Conservation (phyloP, 1,284 basidiomycete genomes). For the Leccinum proximum region DNA sequence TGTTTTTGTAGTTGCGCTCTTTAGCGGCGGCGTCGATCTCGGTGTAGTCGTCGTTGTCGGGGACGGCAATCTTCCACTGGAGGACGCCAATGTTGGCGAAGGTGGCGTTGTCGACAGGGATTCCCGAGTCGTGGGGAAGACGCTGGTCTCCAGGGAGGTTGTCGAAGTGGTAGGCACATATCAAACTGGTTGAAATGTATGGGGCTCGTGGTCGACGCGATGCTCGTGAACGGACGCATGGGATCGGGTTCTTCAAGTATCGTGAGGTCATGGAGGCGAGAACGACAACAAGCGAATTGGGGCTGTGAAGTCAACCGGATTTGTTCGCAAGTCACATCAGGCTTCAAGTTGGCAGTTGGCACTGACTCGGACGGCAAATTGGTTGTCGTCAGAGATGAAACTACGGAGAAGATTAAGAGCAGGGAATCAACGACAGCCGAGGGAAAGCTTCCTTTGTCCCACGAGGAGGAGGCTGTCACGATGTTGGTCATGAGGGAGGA, state of each 20-base stretch:
- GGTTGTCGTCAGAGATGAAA: neutral
- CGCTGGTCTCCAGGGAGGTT: constrained; percentile 75
- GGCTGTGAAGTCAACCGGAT: constrained; percentile 23
- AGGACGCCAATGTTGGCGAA: constrained; percentile 60
- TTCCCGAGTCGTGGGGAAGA: constrained; percentile 67
- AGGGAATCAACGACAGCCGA: constrained; percentile 2
- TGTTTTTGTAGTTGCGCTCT: constrained; percentile 73
- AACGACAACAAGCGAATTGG: constrained; percentile 18
- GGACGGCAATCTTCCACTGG: constrained; percentile 53
- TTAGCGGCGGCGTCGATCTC: constrained; percentile 58
- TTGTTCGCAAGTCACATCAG: constrained; percentile 21
- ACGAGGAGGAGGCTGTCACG: constrained; percentile 22
- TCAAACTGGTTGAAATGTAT: constrained; percentile 24
- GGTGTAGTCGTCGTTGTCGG: constrained; percentile 39
- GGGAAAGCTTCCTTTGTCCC: constrained; percentile 8
- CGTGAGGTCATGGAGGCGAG: constrained; percentile 20
- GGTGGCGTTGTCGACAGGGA: constrained; percentile 43
- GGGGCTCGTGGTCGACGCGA: constrained; percentile 42
- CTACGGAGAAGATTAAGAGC: constrained; percentile 14
- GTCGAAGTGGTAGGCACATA: constrained; percentile 85
- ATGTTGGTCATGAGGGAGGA: too few relatives aligned
- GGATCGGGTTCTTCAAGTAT: constrained; percentile 53
- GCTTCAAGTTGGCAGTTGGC: neutral
- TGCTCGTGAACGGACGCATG: constrained; percentile 75
- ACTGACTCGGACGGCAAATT: constrained; percentile 8